Evolutionary conservation across 305 asterid species (phyloP).

Genomic region (Caryopteris hybrid): DNA sequence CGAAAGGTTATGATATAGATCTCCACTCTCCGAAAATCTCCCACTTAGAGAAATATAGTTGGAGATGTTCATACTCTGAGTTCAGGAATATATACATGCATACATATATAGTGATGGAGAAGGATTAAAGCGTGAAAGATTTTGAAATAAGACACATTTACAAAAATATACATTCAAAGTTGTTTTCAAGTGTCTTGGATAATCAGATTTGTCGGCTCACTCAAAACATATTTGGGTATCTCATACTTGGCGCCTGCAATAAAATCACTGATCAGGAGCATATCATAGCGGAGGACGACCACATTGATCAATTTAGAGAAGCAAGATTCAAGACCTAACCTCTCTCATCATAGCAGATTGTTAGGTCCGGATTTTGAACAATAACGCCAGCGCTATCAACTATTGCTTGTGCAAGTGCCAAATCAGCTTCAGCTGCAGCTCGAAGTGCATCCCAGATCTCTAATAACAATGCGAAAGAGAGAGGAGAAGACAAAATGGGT

Average conservation of each 20-base stretch:
- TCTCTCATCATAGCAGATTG: slow-evolving; percentile 84
- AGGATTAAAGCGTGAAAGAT: too few relatives aligned
- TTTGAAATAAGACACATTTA: too few relatives aligned
- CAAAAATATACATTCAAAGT: too few relatives aligned
- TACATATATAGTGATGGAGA: too few relatives aligned
- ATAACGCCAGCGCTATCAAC: slow-evolving; percentile 84
- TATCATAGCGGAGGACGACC: not conserved
- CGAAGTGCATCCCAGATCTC: slow-evolving; percentile 99
- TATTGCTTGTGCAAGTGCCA: slow-evolving; percentile 69
- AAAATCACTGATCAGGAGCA: not conserved
- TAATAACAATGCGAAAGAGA: slow-evolving; percentile 25
- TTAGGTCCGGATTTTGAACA: slow-evolving; percentile 71
- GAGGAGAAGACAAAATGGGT: too few relatives aligned
- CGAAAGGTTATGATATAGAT: too few relatives aligned
- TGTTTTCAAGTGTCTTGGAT: slow-evolving; percentile 40
- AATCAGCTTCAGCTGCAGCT: slow-evolving; percentile 88
- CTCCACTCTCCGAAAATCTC: too few relatives aligned
- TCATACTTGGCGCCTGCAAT: slow-evolving; percentile 90
- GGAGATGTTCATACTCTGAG: too few relatives aligned
- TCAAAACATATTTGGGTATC: slow-evolving; percentile 82
- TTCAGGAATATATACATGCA: too few relatives aligned
- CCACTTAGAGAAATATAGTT: too few relatives aligned
- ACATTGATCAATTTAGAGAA: not conserved
- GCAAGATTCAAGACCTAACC: slow-evolving; percentile 31
- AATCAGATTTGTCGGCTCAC: slow-evolving; percentile 86